These are phyloP conservation scores for Diversispora eburnea DNA, from an alignment of 192 early-diverging fungal species.

Conservation along the genomic window DNA sequence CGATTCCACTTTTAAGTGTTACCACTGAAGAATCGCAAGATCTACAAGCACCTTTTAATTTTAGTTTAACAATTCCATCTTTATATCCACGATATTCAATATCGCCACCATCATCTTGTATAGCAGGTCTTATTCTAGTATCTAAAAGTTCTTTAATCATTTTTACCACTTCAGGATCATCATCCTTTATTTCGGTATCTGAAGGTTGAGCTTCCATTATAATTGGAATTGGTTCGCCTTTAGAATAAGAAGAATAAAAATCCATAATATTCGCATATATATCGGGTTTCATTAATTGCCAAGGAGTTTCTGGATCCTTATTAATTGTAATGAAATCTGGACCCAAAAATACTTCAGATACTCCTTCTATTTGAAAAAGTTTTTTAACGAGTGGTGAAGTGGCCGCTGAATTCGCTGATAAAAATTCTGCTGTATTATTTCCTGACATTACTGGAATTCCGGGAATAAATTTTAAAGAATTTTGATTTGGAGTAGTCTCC, in stretches of 20 bases:
- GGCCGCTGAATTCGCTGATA: slow-evolving; percentile 67
- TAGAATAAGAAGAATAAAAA: slow-evolving; percentile 81
- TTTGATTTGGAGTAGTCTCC: slow-evolving; percentile 88
- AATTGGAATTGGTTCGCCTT: slow-evolving; percentile 82
- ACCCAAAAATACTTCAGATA: slow-evolving; percentile 85
- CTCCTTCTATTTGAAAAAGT: slow-evolving; percentile 93
- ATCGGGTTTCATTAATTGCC: slow-evolving; percentile 98
- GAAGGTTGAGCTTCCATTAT: slow-evolving; percentile 52
- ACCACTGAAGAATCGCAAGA: slow-evolving; percentile 86
- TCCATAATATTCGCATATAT: slow-evolving; percentile 96
- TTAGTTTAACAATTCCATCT: slow-evolving; percentile 85
- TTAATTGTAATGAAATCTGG: slow-evolving; percentile 94
- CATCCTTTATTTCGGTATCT: slow-evolving; percentile 66
- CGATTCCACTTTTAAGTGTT: slow-evolving; percentile 98
- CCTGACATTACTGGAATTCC: slow-evolving; percentile 75
- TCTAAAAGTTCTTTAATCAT: slow-evolving; percentile 99
- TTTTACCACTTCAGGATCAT: slow-evolving; percentile 89
- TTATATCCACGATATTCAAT: slow-evolving; percentile 92
- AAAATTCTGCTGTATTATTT: slow-evolving; percentile 79
- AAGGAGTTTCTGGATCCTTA: slow-evolving; percentile 83
- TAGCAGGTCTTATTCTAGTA: slow-evolving; percentile 89
- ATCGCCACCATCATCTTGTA: slow-evolving; percentile 99
- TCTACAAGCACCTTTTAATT: slow-evolving; percentile 92
- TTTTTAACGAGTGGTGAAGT: slow-evolving; percentile 84
- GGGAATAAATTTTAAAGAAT: slow-evolving; percentile 96